These are phyloP conservation scores for Pseudogymnoascus pannorum DNA, from an alignment of 2,329 filamentous ascomycete species.

Conservation along the genomic window DNA sequence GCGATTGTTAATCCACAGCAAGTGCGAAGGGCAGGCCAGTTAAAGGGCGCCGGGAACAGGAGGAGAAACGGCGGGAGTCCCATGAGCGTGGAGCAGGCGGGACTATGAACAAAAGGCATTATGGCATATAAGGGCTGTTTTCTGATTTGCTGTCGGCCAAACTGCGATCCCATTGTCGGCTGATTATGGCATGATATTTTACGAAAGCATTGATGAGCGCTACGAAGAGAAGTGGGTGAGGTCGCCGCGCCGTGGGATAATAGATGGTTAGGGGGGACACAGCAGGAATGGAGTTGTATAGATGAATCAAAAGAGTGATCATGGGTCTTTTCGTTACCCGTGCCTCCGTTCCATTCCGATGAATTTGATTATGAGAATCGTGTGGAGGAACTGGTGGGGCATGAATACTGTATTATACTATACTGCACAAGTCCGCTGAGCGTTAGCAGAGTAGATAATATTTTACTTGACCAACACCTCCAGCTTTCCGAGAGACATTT, in stretches of 20 bases:
- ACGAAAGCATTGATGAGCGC: constrained; percentile 7
- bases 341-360: neutral
- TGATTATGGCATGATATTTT: constrained; percentile 6
- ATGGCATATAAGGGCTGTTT: constrained; percentile 6
- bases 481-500: neutral
- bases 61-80: constrained; percentile 24
- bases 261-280: neutral
- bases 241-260: constrained; percentile 6
- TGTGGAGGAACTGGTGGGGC: neutral
- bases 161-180: constrained; percentile 2
- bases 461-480: neutral
- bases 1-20: constrained; percentile 32
- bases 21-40: constrained; percentile 13
- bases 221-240: constrained; percentile 3
- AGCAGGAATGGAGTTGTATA: constrained; percentile 8
- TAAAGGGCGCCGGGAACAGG: constrained; percentile 7
- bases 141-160: neutral
- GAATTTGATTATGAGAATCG: neutral
- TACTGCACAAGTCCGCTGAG: neutral
- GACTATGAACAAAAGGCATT: constrained; percentile 5
- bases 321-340: constrained; percentile 2
- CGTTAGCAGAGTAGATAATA: neutral
- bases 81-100: constrained; percentile 24
- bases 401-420: neutral
- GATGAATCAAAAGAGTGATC: constrained; percentile 8